Conservation (phyloP, 208 protist species). For the Wallacemonas rigidus region DNA sequence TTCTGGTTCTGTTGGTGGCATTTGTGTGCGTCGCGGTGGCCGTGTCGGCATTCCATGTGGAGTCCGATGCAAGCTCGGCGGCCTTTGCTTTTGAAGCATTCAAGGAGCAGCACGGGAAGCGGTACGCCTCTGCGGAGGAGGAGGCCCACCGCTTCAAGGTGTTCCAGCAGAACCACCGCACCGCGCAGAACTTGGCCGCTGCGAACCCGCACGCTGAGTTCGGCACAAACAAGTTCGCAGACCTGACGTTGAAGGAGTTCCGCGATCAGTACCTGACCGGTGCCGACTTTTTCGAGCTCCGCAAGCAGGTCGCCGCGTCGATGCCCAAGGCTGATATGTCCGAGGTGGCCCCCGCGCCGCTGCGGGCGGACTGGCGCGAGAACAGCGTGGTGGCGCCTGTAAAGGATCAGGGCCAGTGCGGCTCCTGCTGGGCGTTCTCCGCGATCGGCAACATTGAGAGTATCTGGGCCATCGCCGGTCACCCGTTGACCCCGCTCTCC, state of each 20-base stretch:
- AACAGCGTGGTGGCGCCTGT: conserved; percentile 89
- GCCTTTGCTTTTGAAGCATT: conserved; percentile 58
- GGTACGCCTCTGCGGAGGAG: conserved; percentile 51
- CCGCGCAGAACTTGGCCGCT: conserved; percentile 25
- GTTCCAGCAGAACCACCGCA: conserved; percentile 71
- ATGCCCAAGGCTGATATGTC: background rate
- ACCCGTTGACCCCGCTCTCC: conserved; percentile 79
- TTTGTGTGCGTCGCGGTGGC: conserved; percentile 11
- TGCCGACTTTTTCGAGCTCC: conserved; percentile 14
- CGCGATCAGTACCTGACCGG: conserved; percentile 36
- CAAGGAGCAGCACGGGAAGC: conserved; percentile 69
- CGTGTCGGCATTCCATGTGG: conserved; percentile 2
- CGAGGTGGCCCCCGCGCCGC: background rate
- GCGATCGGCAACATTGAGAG: conserved; percentile 93
- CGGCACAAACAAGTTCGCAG: conserved; percentile 44
- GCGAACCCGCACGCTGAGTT: conserved; percentile 69
- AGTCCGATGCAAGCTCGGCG: conserved; percentile 10
- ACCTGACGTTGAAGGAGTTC: conserved; percentile 63
- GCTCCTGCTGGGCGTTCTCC: conserved; percentile 97
- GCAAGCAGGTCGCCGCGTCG: conserved; percentile 6
- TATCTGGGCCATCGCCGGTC: conserved; percentile 44
- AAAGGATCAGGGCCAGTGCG: conserved; percentile 96
- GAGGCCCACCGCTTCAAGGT: conserved; percentile 51
- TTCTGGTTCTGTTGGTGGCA: conserved; percentile 10
- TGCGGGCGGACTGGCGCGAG: conserved; percentile 80